Evolutionary conservation across 371 early-diverging fungal genomes (phyloP).

Genomic region (Massospora cicadina): DNA sequence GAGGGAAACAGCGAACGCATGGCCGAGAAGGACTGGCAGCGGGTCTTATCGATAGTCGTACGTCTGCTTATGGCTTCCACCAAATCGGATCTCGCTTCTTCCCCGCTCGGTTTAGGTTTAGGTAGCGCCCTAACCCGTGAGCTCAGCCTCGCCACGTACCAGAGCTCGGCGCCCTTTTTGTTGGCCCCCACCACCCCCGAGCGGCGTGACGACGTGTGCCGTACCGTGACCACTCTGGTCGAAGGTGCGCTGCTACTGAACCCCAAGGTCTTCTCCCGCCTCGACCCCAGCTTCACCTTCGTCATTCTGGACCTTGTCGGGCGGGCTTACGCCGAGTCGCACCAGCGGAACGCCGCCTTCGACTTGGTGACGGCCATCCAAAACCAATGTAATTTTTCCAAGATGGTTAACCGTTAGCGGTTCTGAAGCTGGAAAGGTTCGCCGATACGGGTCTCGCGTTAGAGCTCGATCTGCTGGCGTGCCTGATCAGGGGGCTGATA

Average conservation of each 20-base stretch:
- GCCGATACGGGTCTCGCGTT: neutral
- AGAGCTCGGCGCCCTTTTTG: neutral
- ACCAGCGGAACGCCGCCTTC: conserved; percentile 56
- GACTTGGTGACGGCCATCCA: neutral
- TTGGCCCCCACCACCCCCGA: neutral
- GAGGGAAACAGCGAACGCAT: conserved; percentile 54
- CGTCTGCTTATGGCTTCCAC: conserved; percentile 32
- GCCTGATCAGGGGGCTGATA: neutral
- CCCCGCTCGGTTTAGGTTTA: too few relatives aligned
- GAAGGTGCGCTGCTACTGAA: conserved; percentile 36
- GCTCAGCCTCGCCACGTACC: neutral
- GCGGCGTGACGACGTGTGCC: conserved; percentile 21
- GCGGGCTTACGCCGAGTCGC: conserved; percentile 62
- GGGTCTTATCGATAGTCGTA: conserved; percentile 41
- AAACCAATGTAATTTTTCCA: neutral
- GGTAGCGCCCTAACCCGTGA: neutral
- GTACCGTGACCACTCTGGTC: conserved; percentile 56
- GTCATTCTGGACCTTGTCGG: conserved; percentile 56
- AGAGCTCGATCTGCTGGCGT: neutral
- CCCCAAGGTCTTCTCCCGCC: conserved; percentile 33
- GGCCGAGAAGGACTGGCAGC: conserved; percentile 44
- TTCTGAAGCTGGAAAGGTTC: conserved; percentile 4
- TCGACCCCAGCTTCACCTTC: conserved; percentile 37
- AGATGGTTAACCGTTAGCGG: neutral
- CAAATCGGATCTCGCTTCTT: neutral